Evolutionary conservation across 805 yeast genomes (phyloP).

Genomic region (Saccharomycopsis lassenensis): DNA sequence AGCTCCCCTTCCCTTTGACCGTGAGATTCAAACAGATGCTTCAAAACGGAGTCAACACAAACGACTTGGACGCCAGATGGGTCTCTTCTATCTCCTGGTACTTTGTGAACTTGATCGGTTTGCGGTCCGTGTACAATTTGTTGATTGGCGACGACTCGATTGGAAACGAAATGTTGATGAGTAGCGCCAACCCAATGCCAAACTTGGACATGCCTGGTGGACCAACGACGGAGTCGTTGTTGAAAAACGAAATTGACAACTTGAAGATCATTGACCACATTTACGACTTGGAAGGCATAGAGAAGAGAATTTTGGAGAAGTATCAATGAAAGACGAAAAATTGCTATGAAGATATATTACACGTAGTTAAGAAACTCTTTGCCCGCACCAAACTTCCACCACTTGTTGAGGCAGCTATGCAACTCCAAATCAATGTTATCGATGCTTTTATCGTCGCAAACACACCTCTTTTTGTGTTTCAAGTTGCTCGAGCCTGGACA

Average conservation of each 20-base stretch:
- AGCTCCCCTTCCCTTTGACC: conserved; percentile 86
- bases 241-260: conserved; percentile 63
- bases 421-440: conserved; percentile 30
- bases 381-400: conserved; percentile 69
- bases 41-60: conserved; percentile 76
- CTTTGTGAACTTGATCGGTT: conserved; percentile 76
- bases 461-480: conserved; percentile 47
- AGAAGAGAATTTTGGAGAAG: conserved; percentile 36
- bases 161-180: conserved; percentile 32
- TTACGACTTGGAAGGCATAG: conserved; percentile 47
- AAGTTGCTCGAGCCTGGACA: conserved; percentile 45
- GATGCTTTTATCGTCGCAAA: conserved; percentile 41
- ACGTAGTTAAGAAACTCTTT: conserved; percentile 45
- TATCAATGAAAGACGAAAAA: conserved; percentile 4
- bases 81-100: conserved; percentile 95
- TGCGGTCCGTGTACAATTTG: conserved; percentile 67
- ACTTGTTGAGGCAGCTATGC: conserved; percentile 56
- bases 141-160: conserved; percentile 43
- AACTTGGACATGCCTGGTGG: conserved; percentile 39
- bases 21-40: conserved; percentile 84
- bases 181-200: conserved; percentile 25
- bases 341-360: no score
- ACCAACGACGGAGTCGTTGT: conserved; percentile 51
- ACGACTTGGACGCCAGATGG: conserved; percentile 82
- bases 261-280: conserved; percentile 52